Evolutionary conservation across 2,329 filamentous ascomycete genomes (phyloP).

Genomic region (Curvularia sp.): DNA sequence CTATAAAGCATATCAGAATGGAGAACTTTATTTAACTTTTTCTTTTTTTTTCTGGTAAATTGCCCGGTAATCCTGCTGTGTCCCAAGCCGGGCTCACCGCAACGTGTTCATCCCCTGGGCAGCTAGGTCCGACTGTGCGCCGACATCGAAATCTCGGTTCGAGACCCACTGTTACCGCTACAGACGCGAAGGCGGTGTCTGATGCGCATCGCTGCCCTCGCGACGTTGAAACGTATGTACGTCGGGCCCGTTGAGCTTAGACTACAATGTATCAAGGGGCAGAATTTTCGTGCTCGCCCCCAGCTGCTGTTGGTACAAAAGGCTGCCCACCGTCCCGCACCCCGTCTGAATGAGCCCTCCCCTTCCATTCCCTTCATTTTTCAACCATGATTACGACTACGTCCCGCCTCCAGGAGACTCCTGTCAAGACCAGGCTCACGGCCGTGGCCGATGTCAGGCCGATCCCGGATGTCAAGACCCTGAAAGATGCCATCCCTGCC

Average conservation of each 20-base stretch:
- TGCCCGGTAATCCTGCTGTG: conserved; percentile 7
- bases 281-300: conserved; percentile 4
- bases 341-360: conserved; percentile 2
- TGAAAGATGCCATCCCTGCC: conserved; percentile 34
- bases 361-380: conserved; percentile 12
- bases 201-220: conserved; percentile 22
- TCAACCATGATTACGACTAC: conserved; percentile 30
- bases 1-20: not conserved
- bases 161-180: conserved; percentile 26
- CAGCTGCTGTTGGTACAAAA: conserved; percentile 4
- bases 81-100: conserved; percentile 16
- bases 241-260: conserved; percentile 31
- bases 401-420: conserved; percentile 22
- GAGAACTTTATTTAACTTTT: not conserved
- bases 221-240: conserved; percentile 34
- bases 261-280: conserved; percentile 9
- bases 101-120: conserved; percentile 10
- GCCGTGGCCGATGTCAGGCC: conserved; percentile 28
- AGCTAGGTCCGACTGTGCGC: conserved; percentile 32
- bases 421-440: conserved; percentile 24
- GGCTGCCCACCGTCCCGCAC: not conserved
- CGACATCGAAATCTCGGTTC: conserved; percentile 32
- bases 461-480: conserved; percentile 35
- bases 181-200: conserved; percentile 36
- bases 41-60: not conserved